Base-by-base conservation (phyloP, 768 basidiomycete species). In the Xanthoconium stramineum region DNA sequence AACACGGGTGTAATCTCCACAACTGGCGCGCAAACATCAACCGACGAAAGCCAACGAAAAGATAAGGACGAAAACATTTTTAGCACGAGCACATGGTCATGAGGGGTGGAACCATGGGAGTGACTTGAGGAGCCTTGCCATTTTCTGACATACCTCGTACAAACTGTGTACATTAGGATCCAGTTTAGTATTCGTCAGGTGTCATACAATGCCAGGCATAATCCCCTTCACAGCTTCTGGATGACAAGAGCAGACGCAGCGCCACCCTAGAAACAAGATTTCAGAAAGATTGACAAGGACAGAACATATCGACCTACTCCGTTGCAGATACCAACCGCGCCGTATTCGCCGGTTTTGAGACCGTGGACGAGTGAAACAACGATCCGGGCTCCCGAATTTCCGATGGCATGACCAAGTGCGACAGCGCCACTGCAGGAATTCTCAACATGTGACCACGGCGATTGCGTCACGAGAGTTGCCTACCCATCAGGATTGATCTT, bases 261-360 rank as follows among this genome's bases (percentile, higher is more conserved):
- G 67, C 94, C 94, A 65, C 94, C 93, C 91, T 94, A 66, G 33
- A 19, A 62, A 53, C 65, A 43, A 49, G 38, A 52, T 63, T 6
- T 67, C 57, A 65, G 55, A 24, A 24, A 57, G 13, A 64, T 47
- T 28, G 50, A 20, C 36, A 36, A 43, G 53, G 46, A 58, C 15
- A 47, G 15, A 52, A 29, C 11, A 20, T 43, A 55, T 56, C 13
- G 9, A 80, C 93, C 73, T 72, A 95, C 93, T 60, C 94, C 96
- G 68, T 98, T 98, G 83, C 96, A 98, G 63, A 98, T 88, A 72
- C 89, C 94, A 38, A 95, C 96, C 52, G 91, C 93, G 62, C 95
- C 96, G 66, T 95, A 97, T 76, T 98, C 80, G 38, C 95, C 95
- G 3, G 86, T 72, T 78, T 96, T 87, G 61, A 98, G 83, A n/a